phyloP scores from a whole-genome alignment of 2,329 filamentous ascomycete genomes.

The Pseudodiploospora longispora region DNA sequence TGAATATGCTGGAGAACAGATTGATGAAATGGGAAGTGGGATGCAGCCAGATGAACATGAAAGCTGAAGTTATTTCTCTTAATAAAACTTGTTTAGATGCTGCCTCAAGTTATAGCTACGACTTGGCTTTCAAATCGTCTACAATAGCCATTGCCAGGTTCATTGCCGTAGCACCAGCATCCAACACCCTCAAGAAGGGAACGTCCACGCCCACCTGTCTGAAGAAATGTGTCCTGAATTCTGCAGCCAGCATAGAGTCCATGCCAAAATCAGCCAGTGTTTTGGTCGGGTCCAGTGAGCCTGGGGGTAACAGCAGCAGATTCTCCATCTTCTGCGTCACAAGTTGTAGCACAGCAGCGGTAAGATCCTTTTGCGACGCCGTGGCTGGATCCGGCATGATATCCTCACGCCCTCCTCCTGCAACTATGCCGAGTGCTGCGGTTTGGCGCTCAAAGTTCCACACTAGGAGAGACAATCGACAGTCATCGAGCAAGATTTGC shows the following conservation, averaged over 20 bases:
- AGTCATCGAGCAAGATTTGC: constrained; percentile 9
- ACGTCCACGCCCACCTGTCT: constrained; percentile 24
- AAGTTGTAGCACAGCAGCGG: constrained; percentile 6
- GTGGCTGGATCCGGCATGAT: neutral
- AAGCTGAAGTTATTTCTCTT: too few species aligned
- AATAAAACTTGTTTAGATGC: too few species aligned
- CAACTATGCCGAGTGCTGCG: constrained; percentile 2
- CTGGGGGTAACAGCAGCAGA: constrained; percentile 17
- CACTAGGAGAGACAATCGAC: constrained; percentile 13
- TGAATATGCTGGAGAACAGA: too few species aligned
- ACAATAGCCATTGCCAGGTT: too few species aligned
- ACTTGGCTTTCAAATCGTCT: too few species aligned
- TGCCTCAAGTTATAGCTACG: too few species aligned
- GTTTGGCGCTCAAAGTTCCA: constrained; percentile 3
- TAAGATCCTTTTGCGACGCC: constrained; percentile 2
- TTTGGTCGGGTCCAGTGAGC: constrained; percentile 17
- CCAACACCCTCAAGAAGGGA: constrained; percentile 4
- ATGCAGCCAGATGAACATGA: too few species aligned
- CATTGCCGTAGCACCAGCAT: too few species aligned
- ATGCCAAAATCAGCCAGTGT: constrained; percentile 26
- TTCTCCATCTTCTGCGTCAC: constrained; percentile 11
- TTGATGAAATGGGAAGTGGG: too few species aligned
- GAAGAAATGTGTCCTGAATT: constrained; percentile 30
- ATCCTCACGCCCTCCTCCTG: neutral
- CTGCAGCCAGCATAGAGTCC: constrained; percentile 32